Evolutionary conservation across 2,329 filamentous ascomycete species (phyloP), one percentile per base, ranked within the genome.

Genomic region (Monosporascus sp.): DNA sequence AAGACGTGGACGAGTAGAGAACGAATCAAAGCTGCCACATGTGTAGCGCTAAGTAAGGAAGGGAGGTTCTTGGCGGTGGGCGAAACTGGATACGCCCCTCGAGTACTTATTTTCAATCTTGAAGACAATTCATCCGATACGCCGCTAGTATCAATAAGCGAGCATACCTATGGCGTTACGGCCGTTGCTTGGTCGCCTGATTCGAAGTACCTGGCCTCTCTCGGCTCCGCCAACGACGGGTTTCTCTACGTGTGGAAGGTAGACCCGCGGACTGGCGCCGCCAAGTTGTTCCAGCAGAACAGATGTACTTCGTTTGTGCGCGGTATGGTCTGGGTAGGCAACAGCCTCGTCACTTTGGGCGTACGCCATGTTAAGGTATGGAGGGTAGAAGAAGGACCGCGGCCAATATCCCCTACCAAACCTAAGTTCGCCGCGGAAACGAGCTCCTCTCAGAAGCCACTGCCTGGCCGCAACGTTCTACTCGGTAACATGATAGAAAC

Each of bases 361-460:
- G 88, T 94, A 50, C 85, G 94, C 26, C 93, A 97, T 72, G 84
- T 97, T 69, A 97, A 97, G 71, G 82, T 95, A 49, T 99, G 94
- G 94, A 86, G 87, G 60, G 80, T 94, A 11, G 89, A 94, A 37
- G 90, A 93, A 26, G 73, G 11, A 19, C 17, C 63, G 64, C 53
- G 75, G 43, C 73, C 78, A 19, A 72, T 73, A 5, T 87, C 87
- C 22, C 87, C 88, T 1, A 75, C 79, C 8, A 90, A 89, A 66
- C 70, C 80, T 64, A 82, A 79, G 58, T 79, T 82, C 55, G 66
- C 72, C 20, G 68, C 69, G 49, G 81, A 84, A 48, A 63, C 67
- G 37, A 72, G 60, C 67, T 62, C 65, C 65, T 52, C 67, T 56
- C 81, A 87, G 16, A 88, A 87, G 65, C 87, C 93, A 2, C 73